Base-by-base conservation (phyloP, 2,329 filamentous ascomycete genomes). In the Ophiostoma ips region DNA sequence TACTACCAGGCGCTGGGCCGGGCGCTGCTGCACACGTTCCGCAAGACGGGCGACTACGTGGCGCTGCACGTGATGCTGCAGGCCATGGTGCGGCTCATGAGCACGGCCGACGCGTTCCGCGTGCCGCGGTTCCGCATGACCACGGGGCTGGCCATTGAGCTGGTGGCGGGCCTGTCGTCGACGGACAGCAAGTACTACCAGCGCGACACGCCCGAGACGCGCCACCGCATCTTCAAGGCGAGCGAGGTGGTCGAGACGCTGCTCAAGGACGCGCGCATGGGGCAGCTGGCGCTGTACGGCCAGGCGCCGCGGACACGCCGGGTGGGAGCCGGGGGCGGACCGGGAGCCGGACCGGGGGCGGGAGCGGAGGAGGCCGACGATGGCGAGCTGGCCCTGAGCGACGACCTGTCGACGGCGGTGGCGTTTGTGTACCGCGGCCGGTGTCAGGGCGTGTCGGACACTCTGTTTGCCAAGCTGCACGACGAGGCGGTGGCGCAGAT, bases 11-110 rank as follows among this genome's bases (percentile, higher is more conserved):
- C 58, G 28, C 59, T 66, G 24, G 60, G 59, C 9, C 59, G 62
- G 18, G 57, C 62, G 5, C 56, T 65, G 40, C 54, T 66, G 30
- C 64, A 65, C 57, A 58, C 68, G 1, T 62, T 75, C 49, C 63
- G 67, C 48, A 64, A 71, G 53, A 63, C 71, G 34, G 70, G 69
- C 58, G 65, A 63, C 52, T 68, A 69, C 54, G 66, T 70, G 2
- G 71, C 72, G 55, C 66, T 72, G 54, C 63, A 73, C 52, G 68
- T 72, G 60, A 63, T 67, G 1, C 62, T 67, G 51, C 57, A 56
- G 24, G 56, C 58, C 6, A 59, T 66, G 55, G 55, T 50, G 37
- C 53, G 58, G 38, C 53, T 65, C 24, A 55, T 64, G 46, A 55
- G 10, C 8, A 37, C 21, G 31, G 31, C 37, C 13, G 31, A 31